These are phyloP conservation scores for Colletotrichum musae DNA, from an alignment of 2,329 filamentous ascomycete genomes.

Conservation along the genomic window DNA sequence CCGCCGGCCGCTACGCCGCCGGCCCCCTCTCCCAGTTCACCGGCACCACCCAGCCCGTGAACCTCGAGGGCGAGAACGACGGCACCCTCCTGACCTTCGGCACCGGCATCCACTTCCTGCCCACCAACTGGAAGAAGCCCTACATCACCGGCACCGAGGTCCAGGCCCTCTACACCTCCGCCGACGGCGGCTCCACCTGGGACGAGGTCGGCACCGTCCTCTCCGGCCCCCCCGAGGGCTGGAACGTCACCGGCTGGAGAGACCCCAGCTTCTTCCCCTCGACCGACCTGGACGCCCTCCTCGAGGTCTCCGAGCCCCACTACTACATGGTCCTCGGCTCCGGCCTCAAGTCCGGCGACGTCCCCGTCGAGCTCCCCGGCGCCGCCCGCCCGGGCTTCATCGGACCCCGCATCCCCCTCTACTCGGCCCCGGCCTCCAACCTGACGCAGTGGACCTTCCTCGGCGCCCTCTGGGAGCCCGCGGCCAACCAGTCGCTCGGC, in stretches of 20 bases:
- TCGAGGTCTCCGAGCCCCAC: slow-evolving; percentile 33
- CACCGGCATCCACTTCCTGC: slow-evolving; percentile 39
- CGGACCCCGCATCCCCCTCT: slow-evolving; percentile 40
- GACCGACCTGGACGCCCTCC: slow-evolving; percentile 32
- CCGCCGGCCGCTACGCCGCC: slow-evolving; percentile 25
- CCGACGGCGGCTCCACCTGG: slow-evolving; percentile 39
- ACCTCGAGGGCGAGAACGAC: slow-evolving; percentile 36
- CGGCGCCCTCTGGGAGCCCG: slow-evolving; percentile 42
- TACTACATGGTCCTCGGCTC: slow-evolving; percentile 43
- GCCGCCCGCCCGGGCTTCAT: slow-evolving; percentile 42
- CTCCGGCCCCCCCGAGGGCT: slow-evolving; percentile 37
- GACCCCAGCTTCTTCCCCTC: slow-evolving; percentile 42
- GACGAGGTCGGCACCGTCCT: slow-evolving; percentile 38
- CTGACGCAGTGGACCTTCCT: slow-evolving; percentile 42
- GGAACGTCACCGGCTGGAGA: slow-evolving; percentile 42
- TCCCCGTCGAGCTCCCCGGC: slow-evolving; percentile 35
- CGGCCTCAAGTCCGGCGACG: slow-evolving; percentile 39
- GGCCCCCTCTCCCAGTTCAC: slow-evolving; percentile 38
- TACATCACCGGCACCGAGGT: slow-evolving; percentile 40
- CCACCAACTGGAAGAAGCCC: slow-evolving; percentile 42
- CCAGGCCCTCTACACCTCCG: slow-evolving; percentile 34
- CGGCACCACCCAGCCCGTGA: slow-evolving; percentile 39
- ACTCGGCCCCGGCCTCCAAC: slow-evolving; percentile 40
- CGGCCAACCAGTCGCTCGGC: slow-evolving; percentile 36
- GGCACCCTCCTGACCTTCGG: slow-evolving; percentile 39